Base-by-base conservation (phyloP, 129 eudicot species). In the Arctium minus region DNA sequence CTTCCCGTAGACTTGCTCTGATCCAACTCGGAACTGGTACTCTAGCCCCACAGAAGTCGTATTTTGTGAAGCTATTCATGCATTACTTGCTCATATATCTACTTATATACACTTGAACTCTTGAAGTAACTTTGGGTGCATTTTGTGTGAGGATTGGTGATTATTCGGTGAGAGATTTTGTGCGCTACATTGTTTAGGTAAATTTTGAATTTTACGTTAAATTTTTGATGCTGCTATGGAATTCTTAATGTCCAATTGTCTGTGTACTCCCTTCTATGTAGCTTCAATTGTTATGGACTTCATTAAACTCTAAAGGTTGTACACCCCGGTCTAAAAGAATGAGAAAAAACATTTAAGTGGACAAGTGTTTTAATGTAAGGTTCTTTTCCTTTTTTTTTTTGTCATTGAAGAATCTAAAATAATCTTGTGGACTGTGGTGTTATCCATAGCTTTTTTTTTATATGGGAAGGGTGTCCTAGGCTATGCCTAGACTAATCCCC, bases 1-100 rank as follows among this genome's bases (percentile, higher is more conserved):
- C 90, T 82, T 81, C 90, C n/a, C 86, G 88, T 42, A 88, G 90
- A 70, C 82, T 88, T 53, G 90, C 90, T 69, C 88, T 88, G 18
- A 74, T 88, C 56, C 88, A 82, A 4, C 86, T 85, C 27, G 74
- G 84, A 72, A 82, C 74, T 32, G 86, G 85, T 88, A 85, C 18
- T 56, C 18, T 80, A 67, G 29, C 31, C 2, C 18, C 60, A 60
- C 72, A 17, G 17, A 29, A 8, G 6, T 32, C 60, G n/a, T 46
- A 36, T n/a, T 60, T 44, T 30, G 12, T 56, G 50, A 31, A 18
- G 2, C 6, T 10, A 18, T 76, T 50, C 3, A 31, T n/a, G 69
- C 70, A 75, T 18, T 13, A n/a, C 8, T 18, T 73, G 42, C 8
- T 17, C 11, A 7, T 9, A 11, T 32, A n/a, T 12, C 8, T 13